These are phyloP conservation scores for Draba incana DNA, from an alignment of 345 rosid genomes.

Conservation along the genomic window DNA sequence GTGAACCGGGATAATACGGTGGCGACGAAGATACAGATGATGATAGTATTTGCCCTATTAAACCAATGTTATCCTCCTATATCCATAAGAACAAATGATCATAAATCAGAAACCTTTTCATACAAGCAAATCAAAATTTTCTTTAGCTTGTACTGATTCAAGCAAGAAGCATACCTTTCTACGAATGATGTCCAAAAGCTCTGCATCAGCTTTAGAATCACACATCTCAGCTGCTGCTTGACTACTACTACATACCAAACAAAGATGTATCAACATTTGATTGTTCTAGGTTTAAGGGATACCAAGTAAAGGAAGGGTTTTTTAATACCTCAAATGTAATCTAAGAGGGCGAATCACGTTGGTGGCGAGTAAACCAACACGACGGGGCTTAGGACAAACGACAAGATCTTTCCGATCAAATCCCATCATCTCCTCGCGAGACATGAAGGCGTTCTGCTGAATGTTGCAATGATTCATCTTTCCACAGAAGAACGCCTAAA, in stretches of 20 bases:
- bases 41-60: conserved; percentile 48
- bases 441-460: conserved; percentile 74
- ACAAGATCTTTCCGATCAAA: conserved; percentile 60
- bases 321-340: conserved; percentile 59
- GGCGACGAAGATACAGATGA: conserved; percentile 59
- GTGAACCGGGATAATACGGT: conserved; percentile 83
- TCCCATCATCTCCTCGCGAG: conserved; percentile 63
- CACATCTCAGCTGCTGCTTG: conserved; percentile 58
- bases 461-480: conserved; percentile 75
- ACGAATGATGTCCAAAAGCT: conserved; percentile 82
- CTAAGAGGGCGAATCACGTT: conserved; percentile 55
- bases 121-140: background rate
- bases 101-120: background rate
- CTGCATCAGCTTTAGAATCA: conserved; percentile 68
- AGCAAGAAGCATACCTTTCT: conserved; percentile 59
- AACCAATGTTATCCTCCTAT: conserved; percentile 63
- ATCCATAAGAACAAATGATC: background rate
- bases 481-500: conserved; percentile 59
- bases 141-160: background rate
- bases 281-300: no score
- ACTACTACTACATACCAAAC: conserved; percentile 38
- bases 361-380: conserved; percentile 58
- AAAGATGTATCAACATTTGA: background rate
- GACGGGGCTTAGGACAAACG: conserved; percentile 90
- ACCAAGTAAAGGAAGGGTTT: conserved; percentile 4